Evolutionary conservation across 2,329 filamentous ascomycete genomes (phyloP).

Genomic region (Cadophora sp.): DNA sequence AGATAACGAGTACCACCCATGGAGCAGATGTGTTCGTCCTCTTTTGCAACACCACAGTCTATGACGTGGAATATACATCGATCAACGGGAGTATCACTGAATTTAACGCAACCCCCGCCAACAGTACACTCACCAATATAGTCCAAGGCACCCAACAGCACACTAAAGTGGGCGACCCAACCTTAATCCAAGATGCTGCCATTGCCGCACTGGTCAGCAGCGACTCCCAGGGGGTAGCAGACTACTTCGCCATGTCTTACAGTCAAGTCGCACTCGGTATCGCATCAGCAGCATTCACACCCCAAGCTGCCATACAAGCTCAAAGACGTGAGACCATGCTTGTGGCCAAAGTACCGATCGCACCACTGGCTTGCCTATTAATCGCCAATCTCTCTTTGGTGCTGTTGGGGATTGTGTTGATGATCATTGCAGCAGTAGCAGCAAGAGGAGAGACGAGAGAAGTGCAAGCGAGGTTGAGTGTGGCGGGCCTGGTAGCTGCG

Average conservation of each 20-base stretch:
- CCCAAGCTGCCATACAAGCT: background rate
- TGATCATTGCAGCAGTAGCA: background rate
- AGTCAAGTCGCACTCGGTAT: conserved; percentile 5
- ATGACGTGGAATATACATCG: background rate
- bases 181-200: background rate
- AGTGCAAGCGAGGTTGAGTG: conserved; percentile 7
- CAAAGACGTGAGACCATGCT: conserved; percentile 2
- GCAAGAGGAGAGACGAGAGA: conserved; percentile 7
- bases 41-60: conserved; percentile 10
- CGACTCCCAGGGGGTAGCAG: background rate
- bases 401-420: background rate
- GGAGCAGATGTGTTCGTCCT: background rate
- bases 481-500: background rate
- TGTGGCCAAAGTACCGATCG: background rate
- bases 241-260: conserved; percentile 2
- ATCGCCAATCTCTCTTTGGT: background rate
- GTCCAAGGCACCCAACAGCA: background rate
- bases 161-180: background rate
- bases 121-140: conserved; percentile 11
- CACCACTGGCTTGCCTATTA: background rate
- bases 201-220: background rate
- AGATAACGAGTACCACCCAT: background rate
- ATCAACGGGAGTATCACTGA: conserved; percentile 1
- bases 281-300: background rate
- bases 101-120: background rate